Evolutionary conservation across 805 yeast genomes (phyloP).

Genomic region (Priceomyces carsonii): DNA sequence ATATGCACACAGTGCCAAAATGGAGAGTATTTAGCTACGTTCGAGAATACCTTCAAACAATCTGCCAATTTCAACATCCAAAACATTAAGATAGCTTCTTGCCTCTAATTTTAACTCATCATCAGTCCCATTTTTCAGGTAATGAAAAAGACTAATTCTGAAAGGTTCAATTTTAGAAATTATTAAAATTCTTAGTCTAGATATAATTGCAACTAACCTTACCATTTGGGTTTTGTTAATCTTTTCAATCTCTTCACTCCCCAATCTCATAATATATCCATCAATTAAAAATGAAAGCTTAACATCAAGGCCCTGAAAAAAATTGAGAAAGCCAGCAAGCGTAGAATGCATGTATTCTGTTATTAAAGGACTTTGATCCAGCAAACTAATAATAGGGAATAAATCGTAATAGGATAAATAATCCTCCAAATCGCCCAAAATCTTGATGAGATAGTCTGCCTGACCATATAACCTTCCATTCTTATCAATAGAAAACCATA

Average conservation of each 20-base stretch:
- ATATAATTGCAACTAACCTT: constrained; percentile 30
- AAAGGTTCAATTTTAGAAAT: constrained; percentile 25
- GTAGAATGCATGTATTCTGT: constrained; percentile 10
- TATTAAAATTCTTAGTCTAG: constrained; percentile 32
- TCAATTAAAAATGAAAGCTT: constrained; percentile 32
- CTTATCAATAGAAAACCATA: constrained; percentile 33
- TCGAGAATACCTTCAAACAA: constrained; percentile 42
- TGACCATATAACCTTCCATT: constrained; percentile 32
- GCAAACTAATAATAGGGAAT: constrained; percentile 8
- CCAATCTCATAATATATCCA: constrained; percentile 21
- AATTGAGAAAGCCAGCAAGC: constrained; percentile 21
- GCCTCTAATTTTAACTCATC: constrained; percentile 7
- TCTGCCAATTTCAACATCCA: constrained; percentile 38
- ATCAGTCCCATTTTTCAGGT: constrained; percentile 1
- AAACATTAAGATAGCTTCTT: constrained; percentile 14
- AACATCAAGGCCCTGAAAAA: constrained; percentile 32
- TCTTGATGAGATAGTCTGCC: constrained; percentile 33
- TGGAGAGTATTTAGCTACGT: constrained; percentile 14
- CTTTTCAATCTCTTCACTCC: constrained; percentile 8
- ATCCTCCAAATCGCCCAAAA: constrained; percentile 41
- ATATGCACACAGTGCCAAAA: constrained; percentile 3
- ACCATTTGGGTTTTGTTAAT: constrained; percentile 33
- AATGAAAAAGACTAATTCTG: constrained; percentile 9
- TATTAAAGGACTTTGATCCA: constrained; percentile 1
- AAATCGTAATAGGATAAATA: constrained; percentile 30